Evolutionary conservation across 75 land plant species (phyloP).

Genomic region (Pinus albicaulis): DNA sequence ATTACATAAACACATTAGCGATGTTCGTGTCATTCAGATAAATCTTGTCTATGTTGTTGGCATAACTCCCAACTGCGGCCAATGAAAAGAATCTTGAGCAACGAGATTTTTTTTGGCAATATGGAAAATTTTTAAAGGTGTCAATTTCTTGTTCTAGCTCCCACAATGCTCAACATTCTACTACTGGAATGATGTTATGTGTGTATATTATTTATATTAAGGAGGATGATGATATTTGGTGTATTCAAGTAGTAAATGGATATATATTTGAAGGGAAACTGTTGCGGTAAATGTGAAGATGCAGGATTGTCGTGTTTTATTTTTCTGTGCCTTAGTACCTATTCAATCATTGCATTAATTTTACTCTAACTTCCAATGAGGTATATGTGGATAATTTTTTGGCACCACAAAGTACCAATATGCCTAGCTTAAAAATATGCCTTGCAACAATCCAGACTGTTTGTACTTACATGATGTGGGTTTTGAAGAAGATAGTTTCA

Average conservation of each 20-base stretch:
- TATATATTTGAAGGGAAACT: slow-evolving; percentile 61
- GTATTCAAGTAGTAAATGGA: slow-evolving; percentile 76
- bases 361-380: background rate
- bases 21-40: slow-evolving; percentile 64
- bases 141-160: slow-evolving; percentile 57
- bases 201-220: slow-evolving; percentile 80
- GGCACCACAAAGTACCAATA: slow-evolving; percentile 91
- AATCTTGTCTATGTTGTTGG: slow-evolving; percentile 68
- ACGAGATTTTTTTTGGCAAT: slow-evolving; percentile 68
- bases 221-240: slow-evolving; percentile 63
- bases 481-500: too few species aligned
- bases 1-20: slow-evolving; percentile 62
- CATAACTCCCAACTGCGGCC: too few species aligned
- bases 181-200: slow-evolving; percentile 46
- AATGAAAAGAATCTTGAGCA: slow-evolving; percentile 28
- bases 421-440: too few species aligned
- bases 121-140: slow-evolving; percentile 70
- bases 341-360: background rate
- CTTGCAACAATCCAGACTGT: too few species aligned
- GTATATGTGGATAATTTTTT: slow-evolving; percentile 64
- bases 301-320: background rate
- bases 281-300: slow-evolving; percentile 40
- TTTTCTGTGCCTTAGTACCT: background rate
- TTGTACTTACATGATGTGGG: too few species aligned
- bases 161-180: slow-evolving; percentile 28